A percentile compares a stretch with the other conserved stretches of the same genome.
These are phyloP conservation scores for Suillus placidus DNA, from an alignment of 768 basidiomycete species.

Conservation along the genomic window DNA sequence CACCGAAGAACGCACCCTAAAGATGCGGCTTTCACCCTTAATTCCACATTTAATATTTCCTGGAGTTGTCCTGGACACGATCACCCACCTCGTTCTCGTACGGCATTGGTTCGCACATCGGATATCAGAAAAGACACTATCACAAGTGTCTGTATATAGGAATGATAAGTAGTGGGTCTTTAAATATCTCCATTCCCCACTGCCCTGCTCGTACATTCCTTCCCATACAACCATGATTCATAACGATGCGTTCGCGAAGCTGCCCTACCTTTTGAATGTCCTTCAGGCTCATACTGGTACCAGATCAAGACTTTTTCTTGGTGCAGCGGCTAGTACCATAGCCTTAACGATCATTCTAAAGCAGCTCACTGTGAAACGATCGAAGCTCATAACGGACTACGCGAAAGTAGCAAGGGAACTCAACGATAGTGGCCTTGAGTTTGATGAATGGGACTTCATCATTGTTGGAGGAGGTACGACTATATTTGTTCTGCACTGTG, in stretches of 20 bases:
- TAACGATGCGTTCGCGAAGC: neutral
- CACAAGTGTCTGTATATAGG: neutral
- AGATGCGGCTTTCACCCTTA: neutral
- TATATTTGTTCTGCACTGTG: neutral
- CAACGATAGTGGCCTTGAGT: neutral
- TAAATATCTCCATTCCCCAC: neutral
- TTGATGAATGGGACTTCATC: conserved; percentile 50
- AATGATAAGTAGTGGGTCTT: neutral
- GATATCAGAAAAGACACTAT: neutral
- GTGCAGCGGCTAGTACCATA: conserved; percentile 8
- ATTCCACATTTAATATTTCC: neutral
- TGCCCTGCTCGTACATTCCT: neutral
- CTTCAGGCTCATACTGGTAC: neutral
- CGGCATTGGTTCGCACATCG: neutral
- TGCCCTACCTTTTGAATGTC: conserved; percentile 3
- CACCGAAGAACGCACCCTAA: neutral
- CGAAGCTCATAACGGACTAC: conserved; percentile 17
- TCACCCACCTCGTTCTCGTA: neutral
- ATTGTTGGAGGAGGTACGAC: conserved; percentile 57
- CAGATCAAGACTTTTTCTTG: neutral
- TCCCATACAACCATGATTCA: neutral
- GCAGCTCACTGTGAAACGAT: neutral
- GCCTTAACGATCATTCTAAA: conserved; percentile 13
- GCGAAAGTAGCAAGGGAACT: conserved; percentile 14
- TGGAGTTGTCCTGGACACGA: neutral